phyloP scores from a whole-genome alignment of 257 asterid genomes.

The Marsdenia floribunda region DNA sequence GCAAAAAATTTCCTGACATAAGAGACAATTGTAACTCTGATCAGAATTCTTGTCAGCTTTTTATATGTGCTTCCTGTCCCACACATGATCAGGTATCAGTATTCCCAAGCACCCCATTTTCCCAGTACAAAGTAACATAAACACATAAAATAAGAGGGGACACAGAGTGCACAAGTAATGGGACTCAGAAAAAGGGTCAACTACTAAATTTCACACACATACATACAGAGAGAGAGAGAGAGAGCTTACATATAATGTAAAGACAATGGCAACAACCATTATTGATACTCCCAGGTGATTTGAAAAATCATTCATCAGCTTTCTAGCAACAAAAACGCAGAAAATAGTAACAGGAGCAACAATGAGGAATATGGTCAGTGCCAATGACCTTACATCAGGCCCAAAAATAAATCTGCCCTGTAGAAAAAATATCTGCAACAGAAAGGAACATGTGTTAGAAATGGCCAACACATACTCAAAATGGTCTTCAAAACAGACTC shows the following conservation, averaged over 20 bases:
- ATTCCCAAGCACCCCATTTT: background rate
- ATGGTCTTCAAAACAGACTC: background rate
- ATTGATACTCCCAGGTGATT: constrained; percentile 65
- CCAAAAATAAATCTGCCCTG: constrained; percentile 93
- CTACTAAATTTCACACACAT: background rate
- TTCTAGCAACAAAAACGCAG: constrained; percentile 86
- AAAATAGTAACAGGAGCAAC: constrained; percentile 77
- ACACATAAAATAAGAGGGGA: background rate
- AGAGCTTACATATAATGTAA: constrained; percentile 62
- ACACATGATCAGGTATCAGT: background rate
- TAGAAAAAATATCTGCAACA: constrained; percentile 70
- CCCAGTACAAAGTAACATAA: background rate
- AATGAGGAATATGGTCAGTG: constrained; percentile 72
- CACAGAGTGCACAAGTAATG: background rate
- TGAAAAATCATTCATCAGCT: constrained; percentile 67
- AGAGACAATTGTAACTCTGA: background rate
- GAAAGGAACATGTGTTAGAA: constrained; percentile 15
- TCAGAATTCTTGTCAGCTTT: background rate
- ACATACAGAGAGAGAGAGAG: constrained; percentile 17
- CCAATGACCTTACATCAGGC: constrained; percentile 88
- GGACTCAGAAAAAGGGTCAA: background rate
- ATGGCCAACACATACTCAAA: background rate
- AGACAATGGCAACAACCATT: constrained; percentile 61
- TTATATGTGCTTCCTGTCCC: background rate
- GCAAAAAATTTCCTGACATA: background rate